Percentiles rank a stretch among this genome's conserved stretches.
These are phyloP conservation scores for Epicoccum sorghinum DNA, from an alignment of 2,329 filamentous ascomycete genomes.

Conservation along the genomic window DNA sequence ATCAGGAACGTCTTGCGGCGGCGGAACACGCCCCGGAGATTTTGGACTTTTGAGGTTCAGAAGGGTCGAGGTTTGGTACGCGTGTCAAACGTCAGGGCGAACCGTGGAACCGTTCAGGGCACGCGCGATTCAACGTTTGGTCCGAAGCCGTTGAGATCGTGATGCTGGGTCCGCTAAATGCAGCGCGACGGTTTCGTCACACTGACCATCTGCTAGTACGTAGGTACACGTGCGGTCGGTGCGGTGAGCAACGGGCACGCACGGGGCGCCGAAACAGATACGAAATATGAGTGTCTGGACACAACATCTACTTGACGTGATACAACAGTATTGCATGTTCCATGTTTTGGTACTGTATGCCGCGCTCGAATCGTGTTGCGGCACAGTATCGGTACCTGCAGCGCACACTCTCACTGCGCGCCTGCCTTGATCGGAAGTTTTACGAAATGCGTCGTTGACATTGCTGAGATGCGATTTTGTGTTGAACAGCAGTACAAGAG, in stretches of 20 bases:
- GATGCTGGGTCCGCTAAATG: conserved; percentile 17
- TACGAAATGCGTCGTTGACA: conserved; percentile 8
- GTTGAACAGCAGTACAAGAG: conserved; percentile 5
- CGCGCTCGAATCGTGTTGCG: conserved; percentile 1
- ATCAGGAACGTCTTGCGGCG: conserved; percentile 16
- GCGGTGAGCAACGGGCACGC: conserved; percentile 13
- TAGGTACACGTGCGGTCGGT: conserved; percentile 3
- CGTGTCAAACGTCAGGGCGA: conserved; percentile 1
- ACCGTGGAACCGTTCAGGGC: conserved; percentile 5
- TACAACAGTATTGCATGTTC: conserved; percentile 3
- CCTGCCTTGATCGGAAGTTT: background rate
- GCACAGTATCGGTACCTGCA: conserved; percentile 5
- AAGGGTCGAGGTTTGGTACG: conserved; percentile 1
- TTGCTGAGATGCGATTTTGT: conserved; percentile 6
- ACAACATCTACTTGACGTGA: conserved; percentile 2
- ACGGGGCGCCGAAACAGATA: conserved; percentile 1
- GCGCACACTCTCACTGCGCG: background rate
- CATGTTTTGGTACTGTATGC: background rate
- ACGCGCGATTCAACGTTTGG: conserved; percentile 16
- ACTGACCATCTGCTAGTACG: background rate
- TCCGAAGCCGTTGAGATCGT: conserved; percentile 15
- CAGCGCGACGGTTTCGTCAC: conserved; percentile 12
- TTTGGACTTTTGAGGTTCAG: background rate
- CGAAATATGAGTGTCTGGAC: conserved; percentile 2
- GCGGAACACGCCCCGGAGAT: conserved; percentile 7